These are phyloP conservation scores for Penicillium paxilli DNA, from an alignment of 495 filamentous ascomycete genomes.

Conservation along the genomic window DNA sequence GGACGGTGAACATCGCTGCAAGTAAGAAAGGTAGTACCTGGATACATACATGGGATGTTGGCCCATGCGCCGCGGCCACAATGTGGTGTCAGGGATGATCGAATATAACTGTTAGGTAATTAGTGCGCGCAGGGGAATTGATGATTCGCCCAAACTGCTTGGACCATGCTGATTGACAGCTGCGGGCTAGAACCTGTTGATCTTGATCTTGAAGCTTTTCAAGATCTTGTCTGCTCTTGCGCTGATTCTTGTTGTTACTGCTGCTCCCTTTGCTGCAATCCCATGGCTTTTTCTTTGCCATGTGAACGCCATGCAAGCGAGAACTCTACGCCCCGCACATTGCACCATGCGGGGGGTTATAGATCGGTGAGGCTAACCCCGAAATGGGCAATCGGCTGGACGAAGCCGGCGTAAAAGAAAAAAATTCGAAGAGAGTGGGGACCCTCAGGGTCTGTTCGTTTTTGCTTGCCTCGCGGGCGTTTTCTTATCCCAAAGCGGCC, in stretches of 20 bases:
- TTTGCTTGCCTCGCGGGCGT: conserved; percentile 13
- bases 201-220: conserved; percentile 6
- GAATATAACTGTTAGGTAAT: conserved; percentile 39
- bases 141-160: conserved; percentile 28
- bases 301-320: conserved; percentile 4
- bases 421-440: conserved; percentile 22
- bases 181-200: conserved; percentile 9
- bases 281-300: background rate
- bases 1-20: background rate
- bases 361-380: conserved; percentile 4
- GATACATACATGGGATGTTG: background rate
- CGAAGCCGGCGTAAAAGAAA: conserved; percentile 12
- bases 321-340: conserved; percentile 22
- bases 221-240: background rate
- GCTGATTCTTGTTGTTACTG: background rate
- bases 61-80: conserved; percentile 1
- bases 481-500: conserved; percentile 25
- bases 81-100: background rate
- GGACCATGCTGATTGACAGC: conserved; percentile 29
- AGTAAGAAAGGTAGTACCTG: background rate
- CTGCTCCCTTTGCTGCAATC: background rate
- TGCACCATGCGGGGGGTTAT: conserved; percentile 19
- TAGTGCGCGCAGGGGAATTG: conserved; percentile 18
- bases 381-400: conserved; percentile 8
- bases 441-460: conserved; percentile 18